A percentile compares a stretch with the other conserved stretches of the same genome.
Evolutionary conservation across 208 protist genomes (phyloP).

Genomic region (Leishmania lainsoni): DNA sequence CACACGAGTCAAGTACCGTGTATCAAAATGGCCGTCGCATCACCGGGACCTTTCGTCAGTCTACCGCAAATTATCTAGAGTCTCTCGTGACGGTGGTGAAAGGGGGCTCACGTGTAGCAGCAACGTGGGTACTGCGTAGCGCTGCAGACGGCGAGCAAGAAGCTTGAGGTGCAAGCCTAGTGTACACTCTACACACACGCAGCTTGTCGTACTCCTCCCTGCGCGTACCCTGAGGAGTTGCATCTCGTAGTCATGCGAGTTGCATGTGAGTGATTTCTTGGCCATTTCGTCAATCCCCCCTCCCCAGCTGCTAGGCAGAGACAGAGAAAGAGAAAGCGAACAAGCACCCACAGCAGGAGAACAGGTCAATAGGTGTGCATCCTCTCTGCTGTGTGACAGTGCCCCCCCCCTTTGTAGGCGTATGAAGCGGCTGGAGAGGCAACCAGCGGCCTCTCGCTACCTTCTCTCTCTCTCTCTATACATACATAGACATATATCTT

Average conservation of each 20-base stretch:
- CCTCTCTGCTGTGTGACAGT: neutral
- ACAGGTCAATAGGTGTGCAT: neutral
- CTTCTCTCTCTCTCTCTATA: neutral
- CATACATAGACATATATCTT: neutral
- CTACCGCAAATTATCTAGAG: neutral
- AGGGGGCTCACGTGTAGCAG: conserved; percentile 16
- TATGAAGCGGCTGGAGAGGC: neutral
- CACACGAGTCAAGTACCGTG: neutral
- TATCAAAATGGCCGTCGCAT: neutral
- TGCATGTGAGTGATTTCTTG: neutral
- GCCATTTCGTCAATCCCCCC: neutral
- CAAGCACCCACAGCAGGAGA: no score
- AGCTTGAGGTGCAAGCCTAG: neutral
- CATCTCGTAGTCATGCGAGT: neutral
- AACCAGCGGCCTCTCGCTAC: neutral
- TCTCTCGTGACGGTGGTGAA: conserved; percentile 19
- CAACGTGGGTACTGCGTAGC: conserved; percentile 15
- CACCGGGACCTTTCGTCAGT: neutral
- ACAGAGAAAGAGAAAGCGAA: neutral
- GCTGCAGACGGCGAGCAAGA: conserved; percentile 12
- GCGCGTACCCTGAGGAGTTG: neutral
- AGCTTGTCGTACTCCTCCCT: neutral
- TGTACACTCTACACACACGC: neutral
- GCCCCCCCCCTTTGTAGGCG: neutral
- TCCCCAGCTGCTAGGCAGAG: neutral